phyloP scores from a whole-genome alignment of 768 basidiomycete genomes.

The Tylopilus sp. region DNA sequence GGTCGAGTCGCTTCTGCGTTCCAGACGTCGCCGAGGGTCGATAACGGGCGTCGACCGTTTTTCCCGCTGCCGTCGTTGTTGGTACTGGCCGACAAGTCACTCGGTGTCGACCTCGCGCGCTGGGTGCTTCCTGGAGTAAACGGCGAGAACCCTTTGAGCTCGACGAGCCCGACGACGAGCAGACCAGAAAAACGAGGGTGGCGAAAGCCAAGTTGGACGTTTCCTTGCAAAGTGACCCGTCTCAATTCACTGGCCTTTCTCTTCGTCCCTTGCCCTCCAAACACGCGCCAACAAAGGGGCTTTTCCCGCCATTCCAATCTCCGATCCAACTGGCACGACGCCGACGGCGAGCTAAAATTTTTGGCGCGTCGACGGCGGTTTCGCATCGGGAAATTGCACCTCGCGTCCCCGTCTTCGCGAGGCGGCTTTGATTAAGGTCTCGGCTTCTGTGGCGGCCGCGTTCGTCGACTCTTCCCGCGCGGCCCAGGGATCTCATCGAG shows the following conservation, averaged over 20 bases:
- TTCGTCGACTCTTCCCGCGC: too few relatives aligned
- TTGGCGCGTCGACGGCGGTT: too few relatives aligned
- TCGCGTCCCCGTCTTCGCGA: neutral
- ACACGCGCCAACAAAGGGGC: conserved; percentile 29
- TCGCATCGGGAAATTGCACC: too few relatives aligned
- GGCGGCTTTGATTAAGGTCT: too few relatives aligned
- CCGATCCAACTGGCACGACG: conserved; percentile 12
- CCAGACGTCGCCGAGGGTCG: conserved; percentile 13
- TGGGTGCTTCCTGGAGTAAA: neutral
- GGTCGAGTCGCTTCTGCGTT: conserved; percentile 3
- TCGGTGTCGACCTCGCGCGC: conserved; percentile 4
- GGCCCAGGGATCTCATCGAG: too few relatives aligned
- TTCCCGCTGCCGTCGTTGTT: conserved; percentile 14
- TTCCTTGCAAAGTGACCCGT: conserved; percentile 19
- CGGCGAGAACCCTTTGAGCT: conserved; percentile 6
- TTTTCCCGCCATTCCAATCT: conserved; percentile 17
- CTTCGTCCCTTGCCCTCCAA: conserved; percentile 21
- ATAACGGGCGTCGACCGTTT: conserved; percentile 12
- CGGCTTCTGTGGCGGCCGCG: neutral
- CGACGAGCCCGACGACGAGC: conserved; percentile 19
- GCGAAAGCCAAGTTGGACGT: conserved; percentile 16
- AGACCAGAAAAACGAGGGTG: conserved; percentile 2
- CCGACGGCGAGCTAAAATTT: too few relatives aligned
- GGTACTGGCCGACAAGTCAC: neutral
- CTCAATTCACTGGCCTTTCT: conserved; percentile 12